Evolutionary conservation across 2,329 filamentous ascomycete species (phyloP).

Genomic region (Penicillium paneum): DNA sequence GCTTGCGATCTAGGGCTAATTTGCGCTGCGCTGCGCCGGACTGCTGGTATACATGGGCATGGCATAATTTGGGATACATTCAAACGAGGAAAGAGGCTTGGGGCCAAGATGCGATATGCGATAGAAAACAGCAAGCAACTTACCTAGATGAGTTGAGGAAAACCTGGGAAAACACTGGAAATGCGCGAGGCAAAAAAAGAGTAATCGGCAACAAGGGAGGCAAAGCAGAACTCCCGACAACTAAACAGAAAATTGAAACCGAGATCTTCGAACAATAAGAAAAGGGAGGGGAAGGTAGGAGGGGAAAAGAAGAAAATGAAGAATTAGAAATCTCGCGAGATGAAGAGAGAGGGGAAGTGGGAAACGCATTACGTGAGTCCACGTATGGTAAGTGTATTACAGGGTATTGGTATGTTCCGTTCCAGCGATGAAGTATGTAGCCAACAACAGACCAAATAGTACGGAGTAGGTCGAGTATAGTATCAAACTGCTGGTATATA

Average conservation of each 20-base stretch:
- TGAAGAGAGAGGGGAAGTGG: conserved; percentile 20
- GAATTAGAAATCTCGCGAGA: conserved; percentile 22
- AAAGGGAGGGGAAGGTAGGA: conserved; percentile 22
- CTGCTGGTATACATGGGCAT: neutral
- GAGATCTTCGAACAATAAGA: conserved; percentile 26
- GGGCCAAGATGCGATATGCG: neutral
- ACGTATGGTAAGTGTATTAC: conserved; percentile 9
- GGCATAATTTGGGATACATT: neutral
- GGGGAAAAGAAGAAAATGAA: conserved; percentile 24
- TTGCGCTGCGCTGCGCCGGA: neutral
- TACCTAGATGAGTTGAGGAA: conserved; percentile 19
- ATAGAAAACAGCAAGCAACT: conserved; percentile 9
- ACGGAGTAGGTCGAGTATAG: neutral
- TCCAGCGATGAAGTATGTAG: neutral
- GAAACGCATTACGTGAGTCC: conserved; percentile 10
- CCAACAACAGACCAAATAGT: neutral
- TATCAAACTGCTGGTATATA: neutral
- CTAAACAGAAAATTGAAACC: conserved; percentile 24
- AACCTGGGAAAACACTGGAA: conserved; percentile 19
- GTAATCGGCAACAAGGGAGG: conserved; percentile 18
- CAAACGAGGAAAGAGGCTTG: conserved; percentile 18
- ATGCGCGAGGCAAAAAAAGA: conserved; percentile 20
- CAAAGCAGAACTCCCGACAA: conserved; percentile 28
- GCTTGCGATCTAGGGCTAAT: neutral
- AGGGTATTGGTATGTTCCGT: conserved; percentile 4